Percentiles rank a stretch among this genome's conserved stretches.
Conservation (phyloP, 495 filamentous ascomycete species). For the Saxispiralis lemnorum region DNA sequence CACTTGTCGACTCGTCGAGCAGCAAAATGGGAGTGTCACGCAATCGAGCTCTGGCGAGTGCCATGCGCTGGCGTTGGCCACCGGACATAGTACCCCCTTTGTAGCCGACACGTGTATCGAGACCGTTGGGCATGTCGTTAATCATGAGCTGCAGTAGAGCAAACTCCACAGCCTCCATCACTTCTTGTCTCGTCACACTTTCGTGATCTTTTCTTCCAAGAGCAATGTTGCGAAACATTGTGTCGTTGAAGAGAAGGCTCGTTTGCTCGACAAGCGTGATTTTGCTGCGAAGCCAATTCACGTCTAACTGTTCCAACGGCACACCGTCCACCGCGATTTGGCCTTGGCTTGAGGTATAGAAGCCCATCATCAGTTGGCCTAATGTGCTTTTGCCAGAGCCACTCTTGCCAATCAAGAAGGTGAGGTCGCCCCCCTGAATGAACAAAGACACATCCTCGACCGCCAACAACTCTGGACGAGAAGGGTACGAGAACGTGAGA, state of each 20-base stretch:
- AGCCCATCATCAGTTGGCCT: conserved; percentile 56
- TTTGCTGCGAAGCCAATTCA: conserved; percentile 59
- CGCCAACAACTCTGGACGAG: conserved; percentile 43
- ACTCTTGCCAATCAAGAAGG: conserved; percentile 70
- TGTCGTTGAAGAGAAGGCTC: conserved; percentile 70
- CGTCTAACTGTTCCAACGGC: conserved; percentile 42
- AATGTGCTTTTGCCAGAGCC: conserved; percentile 91
- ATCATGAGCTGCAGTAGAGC: conserved; percentile 60
- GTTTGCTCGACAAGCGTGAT: conserved; percentile 72
- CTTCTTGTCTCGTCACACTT: conserved; percentile 33
- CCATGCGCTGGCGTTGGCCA: conserved; percentile 43
- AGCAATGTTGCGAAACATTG: conserved; percentile 61
- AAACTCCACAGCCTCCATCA: conserved; percentile 41
- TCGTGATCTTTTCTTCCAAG: conserved; percentile 42
- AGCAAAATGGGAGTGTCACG: conserved; percentile 28
- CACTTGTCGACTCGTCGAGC: conserved; percentile 30
- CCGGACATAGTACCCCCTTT: conserved; percentile 62
- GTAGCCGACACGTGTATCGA: conserved; percentile 55
- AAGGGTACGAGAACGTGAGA: conserved; percentile 70
- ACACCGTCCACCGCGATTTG: conserved; percentile 51
- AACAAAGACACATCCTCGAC: conserved; percentile 43
- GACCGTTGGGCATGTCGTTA: conserved; percentile 48
- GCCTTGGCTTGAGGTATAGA: conserved; percentile 52
- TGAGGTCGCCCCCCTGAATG: conserved; percentile 56
- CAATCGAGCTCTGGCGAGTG: conserved; percentile 25